Evolutionary conservation across 306 rosid species (phyloP).

Genomic region (Rosa multiflora): DNA sequence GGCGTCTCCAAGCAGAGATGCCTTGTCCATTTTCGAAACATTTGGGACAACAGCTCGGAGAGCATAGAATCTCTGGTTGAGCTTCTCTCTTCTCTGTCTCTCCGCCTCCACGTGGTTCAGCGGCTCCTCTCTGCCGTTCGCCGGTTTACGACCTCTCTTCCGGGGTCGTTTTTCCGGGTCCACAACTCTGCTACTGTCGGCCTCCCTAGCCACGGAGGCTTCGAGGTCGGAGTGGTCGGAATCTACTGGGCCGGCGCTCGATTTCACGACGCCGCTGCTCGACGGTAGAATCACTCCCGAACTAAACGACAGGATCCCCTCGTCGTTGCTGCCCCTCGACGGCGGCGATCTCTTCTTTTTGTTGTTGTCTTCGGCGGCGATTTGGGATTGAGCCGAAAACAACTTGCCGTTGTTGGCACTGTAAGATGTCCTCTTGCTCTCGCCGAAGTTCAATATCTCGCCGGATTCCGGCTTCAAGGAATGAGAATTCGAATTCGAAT

Average conservation of each 20-base stretch:
- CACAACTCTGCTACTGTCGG: conserved; percentile 59
- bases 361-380: conserved; percentile 35
- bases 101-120: conserved; percentile 94
- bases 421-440: conserved; percentile 54
- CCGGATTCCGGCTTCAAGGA: conserved; percentile 80
- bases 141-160: conserved; percentile 92
- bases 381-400: conserved; percentile 50
- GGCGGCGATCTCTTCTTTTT: conserved; percentile 70
- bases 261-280: conserved; percentile 38
- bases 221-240: conserved; percentile 91
- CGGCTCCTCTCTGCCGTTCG: conserved; percentile 94
- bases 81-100: conserved; percentile 89
- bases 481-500: conserved; percentile 36
- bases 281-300: conserved; percentile 73
- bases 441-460: conserved; percentile 78
- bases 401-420: conserved; percentile 35
- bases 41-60: conserved; percentile 94
- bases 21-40: conserved; percentile 98
- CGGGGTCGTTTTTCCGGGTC: conserved; percentile 90
- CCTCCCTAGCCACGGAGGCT: conserved; percentile 78
- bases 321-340: conserved; percentile 73
- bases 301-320: conserved; percentile 90
- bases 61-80: conserved; percentile 87
- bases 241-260: conserved; percentile 48
- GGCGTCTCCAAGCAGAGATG: conserved; percentile 86